A percentile compares a stretch with the other conserved stretches of the same genome.
These are phyloP conservation scores for Tricholoma sp. DNA, from an alignment of 768 basidiomycete genomes.

Conservation along the genomic window DNA sequence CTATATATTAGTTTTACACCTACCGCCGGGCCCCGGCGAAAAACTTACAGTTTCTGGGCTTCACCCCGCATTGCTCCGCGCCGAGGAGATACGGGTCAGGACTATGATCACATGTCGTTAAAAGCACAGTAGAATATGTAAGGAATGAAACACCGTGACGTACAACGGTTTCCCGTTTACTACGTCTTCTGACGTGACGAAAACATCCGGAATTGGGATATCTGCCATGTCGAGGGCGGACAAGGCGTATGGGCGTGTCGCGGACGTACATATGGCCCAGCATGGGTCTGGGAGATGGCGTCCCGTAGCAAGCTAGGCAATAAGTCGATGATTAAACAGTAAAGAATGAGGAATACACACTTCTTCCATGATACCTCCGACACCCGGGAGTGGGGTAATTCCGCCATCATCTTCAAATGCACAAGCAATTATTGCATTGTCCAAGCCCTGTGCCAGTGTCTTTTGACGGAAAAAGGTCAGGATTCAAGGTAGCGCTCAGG, in stretches of 20 bases:
- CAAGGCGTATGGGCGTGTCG: slow-evolving; percentile 70
- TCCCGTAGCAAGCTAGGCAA: slow-evolving; percentile 30
- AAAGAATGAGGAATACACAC: slow-evolving; percentile 27
- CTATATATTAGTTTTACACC: neutral
- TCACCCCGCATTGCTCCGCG: slow-evolving; percentile 62
- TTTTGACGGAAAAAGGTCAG: slow-evolving; percentile 20
- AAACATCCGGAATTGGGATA: slow-evolving; percentile 64
- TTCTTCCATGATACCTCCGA: slow-evolving; percentile 49
- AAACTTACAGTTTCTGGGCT: slow-evolving; percentile 53
- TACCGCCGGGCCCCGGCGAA: too few relatives aligned
- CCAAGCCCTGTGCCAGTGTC: slow-evolving; percentile 74
- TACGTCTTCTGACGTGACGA: slow-evolving; percentile 85
- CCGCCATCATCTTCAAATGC: slow-evolving; percentile 51
- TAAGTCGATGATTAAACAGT: neutral
- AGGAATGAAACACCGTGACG: neutral
- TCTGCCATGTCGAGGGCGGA: slow-evolving; percentile 63
- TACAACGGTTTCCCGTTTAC: slow-evolving; percentile 75
- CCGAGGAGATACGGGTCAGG: slow-evolving; percentile 92
- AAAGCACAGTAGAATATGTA: slow-evolving; percentile 4
- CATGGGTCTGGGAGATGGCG: slow-evolving; percentile 48
- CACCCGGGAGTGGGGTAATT: slow-evolving; percentile 73
- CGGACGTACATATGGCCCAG: slow-evolving; percentile 89
- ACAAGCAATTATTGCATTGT: slow-evolving; percentile 66
- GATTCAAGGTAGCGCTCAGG: neutral
- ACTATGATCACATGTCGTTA: slow-evolving; percentile 23